Conservation (phyloP, 1,284 basidiomycete genomes). For the Cutaneotrichosporon arboriforme region DNA sequence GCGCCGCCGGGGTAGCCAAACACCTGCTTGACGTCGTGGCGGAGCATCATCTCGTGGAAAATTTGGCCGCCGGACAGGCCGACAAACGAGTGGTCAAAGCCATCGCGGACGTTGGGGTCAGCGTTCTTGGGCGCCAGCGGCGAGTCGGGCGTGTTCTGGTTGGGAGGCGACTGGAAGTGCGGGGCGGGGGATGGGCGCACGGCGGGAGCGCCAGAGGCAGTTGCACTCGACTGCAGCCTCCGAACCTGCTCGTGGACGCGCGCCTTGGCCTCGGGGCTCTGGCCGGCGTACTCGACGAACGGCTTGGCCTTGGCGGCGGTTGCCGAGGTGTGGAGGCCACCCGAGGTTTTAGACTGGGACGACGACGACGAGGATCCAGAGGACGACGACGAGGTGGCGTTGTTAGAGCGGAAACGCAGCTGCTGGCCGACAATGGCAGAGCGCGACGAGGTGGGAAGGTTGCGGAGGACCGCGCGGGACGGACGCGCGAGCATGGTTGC, state of each 20-base stretch:
- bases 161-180: slow-evolving; percentile 41
- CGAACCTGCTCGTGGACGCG: slow-evolving; percentile 64
- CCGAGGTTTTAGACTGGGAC: not conserved
- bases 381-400: slow-evolving; percentile 1
- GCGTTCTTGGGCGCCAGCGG: slow-evolving; percentile 12
- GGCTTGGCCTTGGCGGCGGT: slow-evolving; percentile 14
- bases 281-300: slow-evolving; percentile 17
- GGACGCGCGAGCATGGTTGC: slow-evolving; percentile 13
- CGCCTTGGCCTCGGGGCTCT: slow-evolving; percentile 46
- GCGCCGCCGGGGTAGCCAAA: slow-evolving; percentile 98
- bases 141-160: slow-evolving; percentile 32
- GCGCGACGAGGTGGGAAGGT: slow-evolving; percentile 16
- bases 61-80: slow-evolving; percentile 95
- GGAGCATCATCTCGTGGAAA: slow-evolving; percentile 99
- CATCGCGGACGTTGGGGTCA: slow-evolving; percentile 18
- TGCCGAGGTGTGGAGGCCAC: slow-evolving; percentile 32
- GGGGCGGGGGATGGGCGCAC: slow-evolving; percentile 47
- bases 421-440: slow-evolving; percentile 15
- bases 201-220: slow-evolving; percentile 56
- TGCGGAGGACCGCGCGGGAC: slow-evolving; percentile 15
- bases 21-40: slow-evolving; percentile 91
- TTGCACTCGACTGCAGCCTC: slow-evolving; percentile 62
- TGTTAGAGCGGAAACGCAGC: slow-evolving; percentile 26
- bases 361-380: not conserved
- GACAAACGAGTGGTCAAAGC: slow-evolving; percentile 58